Conservation (phyloP, 768 basidiomycete genomes). For the Panaeolus cyanescens region DNA sequence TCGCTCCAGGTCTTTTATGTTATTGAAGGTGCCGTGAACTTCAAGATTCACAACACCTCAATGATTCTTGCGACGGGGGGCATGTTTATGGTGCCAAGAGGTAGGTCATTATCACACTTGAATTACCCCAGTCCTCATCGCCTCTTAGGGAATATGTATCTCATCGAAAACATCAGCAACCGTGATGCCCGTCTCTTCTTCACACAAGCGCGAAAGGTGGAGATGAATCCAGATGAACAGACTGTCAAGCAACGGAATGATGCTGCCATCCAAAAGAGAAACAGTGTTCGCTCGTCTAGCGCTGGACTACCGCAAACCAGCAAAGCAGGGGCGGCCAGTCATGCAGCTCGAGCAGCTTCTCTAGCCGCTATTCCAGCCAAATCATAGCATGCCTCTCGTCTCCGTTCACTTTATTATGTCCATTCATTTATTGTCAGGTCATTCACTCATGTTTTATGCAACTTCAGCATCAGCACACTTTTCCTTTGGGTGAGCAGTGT, state of each 20-base stretch:
- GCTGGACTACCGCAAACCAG: constrained; percentile 14
- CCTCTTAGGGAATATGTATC: constrained; percentile 80
- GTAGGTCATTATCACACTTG: constrained; percentile 38
- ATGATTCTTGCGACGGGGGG: constrained; percentile 81
- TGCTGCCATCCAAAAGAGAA: constrained; percentile 21
- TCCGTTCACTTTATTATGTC: too few relatives aligned
- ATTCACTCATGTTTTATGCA: too few relatives aligned
- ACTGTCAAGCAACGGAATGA: constrained; percentile 16
- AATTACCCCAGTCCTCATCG: not conserved
- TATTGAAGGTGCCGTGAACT: constrained; percentile 85
- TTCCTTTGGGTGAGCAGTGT: too few relatives aligned
- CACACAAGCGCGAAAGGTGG: constrained; percentile 73
- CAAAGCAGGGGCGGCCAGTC: not conserved
- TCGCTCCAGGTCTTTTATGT: constrained; percentile 56
- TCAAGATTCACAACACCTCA: constrained; percentile 78
- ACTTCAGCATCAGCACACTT: too few relatives aligned
- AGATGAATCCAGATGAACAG: constrained; percentile 23
- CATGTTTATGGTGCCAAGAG: constrained; percentile 90
- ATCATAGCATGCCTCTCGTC: not conserved
- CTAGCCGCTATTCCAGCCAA: constrained; percentile 3
- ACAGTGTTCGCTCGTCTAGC: constrained; percentile 24
- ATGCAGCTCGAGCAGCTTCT: constrained; percentile 6
- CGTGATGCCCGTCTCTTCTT: constrained; percentile 88
- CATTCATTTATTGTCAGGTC: too few relatives aligned
- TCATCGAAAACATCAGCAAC: constrained; percentile 83